phyloP scores from a whole-genome alignment of 2,329 filamentous ascomycete genomes.

The Westerdykella aurantiaca region DNA sequence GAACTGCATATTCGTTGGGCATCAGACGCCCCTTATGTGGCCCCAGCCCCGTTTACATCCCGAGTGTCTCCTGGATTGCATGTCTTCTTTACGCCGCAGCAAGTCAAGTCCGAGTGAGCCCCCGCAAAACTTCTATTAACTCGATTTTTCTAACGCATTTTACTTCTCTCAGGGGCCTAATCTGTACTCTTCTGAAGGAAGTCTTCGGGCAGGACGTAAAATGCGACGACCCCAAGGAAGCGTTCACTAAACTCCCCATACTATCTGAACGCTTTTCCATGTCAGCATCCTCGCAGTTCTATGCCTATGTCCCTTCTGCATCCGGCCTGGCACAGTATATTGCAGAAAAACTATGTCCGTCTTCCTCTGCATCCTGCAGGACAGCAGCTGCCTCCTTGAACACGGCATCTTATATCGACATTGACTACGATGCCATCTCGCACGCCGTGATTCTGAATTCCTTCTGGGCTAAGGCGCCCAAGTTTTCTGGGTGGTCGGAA shows the following conservation, averaged over 20 bases:
- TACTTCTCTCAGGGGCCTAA: constrained; percentile 2
- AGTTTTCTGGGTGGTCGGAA: constrained; percentile 43
- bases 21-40: constrained; percentile 52
- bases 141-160: background rate
- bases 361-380: constrained; percentile 46
- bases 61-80: constrained; percentile 76
- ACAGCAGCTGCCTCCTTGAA: constrained; percentile 43
- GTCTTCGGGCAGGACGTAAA: constrained; percentile 52
- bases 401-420: constrained; percentile 61
- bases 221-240: constrained; percentile 51
- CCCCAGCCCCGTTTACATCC: constrained; percentile 65
- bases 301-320: constrained; percentile 58
- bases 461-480: constrained; percentile 48
- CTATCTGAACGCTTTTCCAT: constrained; percentile 56
- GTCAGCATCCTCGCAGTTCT: constrained; percentile 63
- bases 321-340: constrained; percentile 51
- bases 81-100: constrained; percentile 63
- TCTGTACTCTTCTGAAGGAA: constrained; percentile 56
- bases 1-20: constrained; percentile 78
- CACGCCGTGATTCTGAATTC: constrained; percentile 60
- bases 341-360: constrained; percentile 48
- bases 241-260: constrained; percentile 57
- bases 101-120: constrained; percentile 34
- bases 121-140: background rate
- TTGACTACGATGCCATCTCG: constrained; percentile 68